phyloP scores from a whole-genome alignment of 2,329 filamentous ascomycete genomes.

The Sclerotinia nivalis region DNA sequence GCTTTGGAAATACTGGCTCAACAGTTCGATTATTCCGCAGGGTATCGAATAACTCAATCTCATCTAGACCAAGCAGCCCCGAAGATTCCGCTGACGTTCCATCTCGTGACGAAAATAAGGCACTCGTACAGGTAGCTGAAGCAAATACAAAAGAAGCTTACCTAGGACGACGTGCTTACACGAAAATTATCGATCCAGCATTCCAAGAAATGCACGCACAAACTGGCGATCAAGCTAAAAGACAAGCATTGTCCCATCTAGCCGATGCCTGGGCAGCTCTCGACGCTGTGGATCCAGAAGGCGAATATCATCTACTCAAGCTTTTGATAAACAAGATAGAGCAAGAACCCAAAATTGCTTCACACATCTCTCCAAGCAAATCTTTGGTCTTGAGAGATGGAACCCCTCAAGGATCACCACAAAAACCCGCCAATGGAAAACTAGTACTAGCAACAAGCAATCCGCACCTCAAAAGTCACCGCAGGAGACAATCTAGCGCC shows the following conservation, averaged over 20 bases:
- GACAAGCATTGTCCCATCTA: constrained; percentile 79
- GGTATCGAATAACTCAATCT: constrained; percentile 66
- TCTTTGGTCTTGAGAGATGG: constrained; percentile 55
- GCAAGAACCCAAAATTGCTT: constrained; percentile 64
- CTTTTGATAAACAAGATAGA: constrained; percentile 73
- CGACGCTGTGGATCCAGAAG: constrained; percentile 86
- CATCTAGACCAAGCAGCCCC: constrained; percentile 28
- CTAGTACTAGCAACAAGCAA: constrained; percentile 79
- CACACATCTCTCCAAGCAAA: constrained; percentile 35
- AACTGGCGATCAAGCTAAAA: constrained; percentile 67
- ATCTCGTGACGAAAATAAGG: constrained; percentile 62
- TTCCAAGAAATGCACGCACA: constrained; percentile 87
- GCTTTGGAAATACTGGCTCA: constrained; percentile 89
- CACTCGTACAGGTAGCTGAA: constrained; percentile 51
- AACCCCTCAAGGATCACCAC: constrained; percentile 53
- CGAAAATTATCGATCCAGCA: constrained; percentile 76
- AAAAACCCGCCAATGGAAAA: constrained; percentile 49
- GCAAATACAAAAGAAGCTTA: constrained; percentile 76
- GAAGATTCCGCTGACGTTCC: constrained; percentile 34
- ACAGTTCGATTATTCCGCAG: constrained; percentile 90
- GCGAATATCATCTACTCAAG: constrained; percentile 81
- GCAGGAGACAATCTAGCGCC: constrained; percentile 54
- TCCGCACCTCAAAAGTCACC: constrained; percentile 79
- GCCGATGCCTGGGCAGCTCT: constrained; percentile 84
- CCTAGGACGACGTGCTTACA: constrained; percentile 78